These are phyloP conservation scores for Calocybe indica DNA, from an alignment of 768 basidiomycete genomes.

Conservation along the genomic window DNA sequence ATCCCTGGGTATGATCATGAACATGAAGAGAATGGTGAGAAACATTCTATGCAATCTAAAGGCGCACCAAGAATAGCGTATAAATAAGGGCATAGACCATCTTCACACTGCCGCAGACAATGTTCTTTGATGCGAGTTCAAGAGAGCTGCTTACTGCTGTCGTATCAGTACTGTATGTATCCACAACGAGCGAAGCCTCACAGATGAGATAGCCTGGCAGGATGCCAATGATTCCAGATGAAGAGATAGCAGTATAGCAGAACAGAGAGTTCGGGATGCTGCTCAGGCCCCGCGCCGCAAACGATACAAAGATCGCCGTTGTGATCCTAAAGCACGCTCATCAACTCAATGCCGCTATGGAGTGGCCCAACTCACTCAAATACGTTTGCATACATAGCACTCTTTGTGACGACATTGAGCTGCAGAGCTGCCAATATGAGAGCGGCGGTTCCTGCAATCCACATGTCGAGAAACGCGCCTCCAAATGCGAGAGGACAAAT, in stretches of 20 bases:
- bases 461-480: slow-evolving; percentile 81
- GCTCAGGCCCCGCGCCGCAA: slow-evolving; percentile 75
- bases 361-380: slow-evolving; percentile 63
- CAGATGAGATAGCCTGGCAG: slow-evolving; percentile 85
- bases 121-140: slow-evolving; percentile 82
- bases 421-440: slow-evolving; percentile 67
- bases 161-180: slow-evolving; percentile 6
- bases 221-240: slow-evolving; percentile 81
- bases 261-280: slow-evolving; percentile 74
- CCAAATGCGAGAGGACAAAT: slow-evolving; percentile 86
- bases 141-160: slow-evolving; percentile 67
- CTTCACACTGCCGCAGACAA: slow-evolving; percentile 78
- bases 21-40: too few species aligned
- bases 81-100: slow-evolving; percentile 90
- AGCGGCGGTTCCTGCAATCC: slow-evolving; percentile 68
- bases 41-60: background rate
- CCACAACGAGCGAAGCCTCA: slow-evolving; percentile 25
- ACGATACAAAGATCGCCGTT: slow-evolving; percentile 75
- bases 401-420: slow-evolving; percentile 67
- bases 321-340: slow-evolving; percentile 53
- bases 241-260: slow-evolving; percentile 90
- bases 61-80: slow-evolving; percentile 61
- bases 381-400: slow-evolving; percentile 80
- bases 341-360: slow-evolving; percentile 5
- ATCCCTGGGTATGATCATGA: slow-evolving; percentile 38